phyloP scores from a whole-genome alignment of 192 early-diverging fungal genomes.

The Piromyces sp. region DNA sequence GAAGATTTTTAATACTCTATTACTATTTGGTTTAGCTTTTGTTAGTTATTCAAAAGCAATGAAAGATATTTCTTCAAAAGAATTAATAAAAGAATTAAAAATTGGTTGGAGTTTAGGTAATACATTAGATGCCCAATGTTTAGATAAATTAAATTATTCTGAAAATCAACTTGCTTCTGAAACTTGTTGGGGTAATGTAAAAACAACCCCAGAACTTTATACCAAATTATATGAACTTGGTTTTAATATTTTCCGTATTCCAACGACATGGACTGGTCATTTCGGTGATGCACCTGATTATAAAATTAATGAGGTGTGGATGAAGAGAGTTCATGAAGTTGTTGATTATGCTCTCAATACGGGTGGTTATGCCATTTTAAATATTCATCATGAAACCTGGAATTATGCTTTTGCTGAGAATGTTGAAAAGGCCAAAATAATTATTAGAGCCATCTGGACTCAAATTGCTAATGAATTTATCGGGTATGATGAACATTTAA shows the following conservation, averaged over 20 bases:
- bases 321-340: neutral
- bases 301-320: neutral
- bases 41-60: too few species aligned
- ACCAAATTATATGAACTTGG: neutral
- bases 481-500: neutral
- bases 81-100: neutral
- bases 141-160: neutral
- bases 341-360: neutral
- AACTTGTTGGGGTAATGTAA: neutral
- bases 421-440: neutral
- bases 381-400: neutral
- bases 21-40: too few species aligned
- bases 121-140: neutral
- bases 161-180: neutral
- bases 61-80: neutral
- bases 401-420: neutral
- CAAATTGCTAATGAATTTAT: neutral
- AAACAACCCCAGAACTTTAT: neutral
- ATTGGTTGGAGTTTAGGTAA: neutral
- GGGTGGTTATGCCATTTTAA: neutral
- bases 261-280: neutral
- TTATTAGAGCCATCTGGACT: neutral
- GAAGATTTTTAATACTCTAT: too few species aligned
- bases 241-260: neutral
- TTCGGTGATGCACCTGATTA: neutral